Base-by-base conservation (phyloP, 2,329 filamentous ascomycete genomes). In the Aspergillus pseudoviridinutans region DNA sequence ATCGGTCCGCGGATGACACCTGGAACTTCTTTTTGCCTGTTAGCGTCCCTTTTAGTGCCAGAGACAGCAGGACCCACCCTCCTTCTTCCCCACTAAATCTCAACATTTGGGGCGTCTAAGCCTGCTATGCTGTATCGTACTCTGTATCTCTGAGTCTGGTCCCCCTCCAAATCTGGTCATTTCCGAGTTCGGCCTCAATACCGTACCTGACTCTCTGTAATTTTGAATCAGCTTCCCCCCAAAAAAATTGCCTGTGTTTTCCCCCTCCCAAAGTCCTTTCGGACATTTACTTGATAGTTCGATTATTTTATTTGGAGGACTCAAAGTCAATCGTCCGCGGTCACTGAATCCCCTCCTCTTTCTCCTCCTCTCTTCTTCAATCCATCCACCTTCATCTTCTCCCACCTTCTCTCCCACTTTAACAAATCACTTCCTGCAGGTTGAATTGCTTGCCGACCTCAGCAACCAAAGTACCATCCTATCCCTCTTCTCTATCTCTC, bases 51-150 rank as follows among this genome's bases (percentile, higher is more conserved):
- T 29, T 29, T 29, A 29, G 28, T 29, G 28, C 28, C 1, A 29
- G 28, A 29, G 28, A 29, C 51, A 49, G 54, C 38, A 24, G 14
- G 51, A 49, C 53, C 55, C 58, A 42, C 54, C n/a, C 4, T 28
- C 38, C 35, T 38, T 46, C 46, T 51, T 55, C 60, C 56, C 58
- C 58, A 58, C 56, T 51, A 51, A 38, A 61, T 59, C 62, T 63
- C 62, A 64, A 64, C 58, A 55, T 50, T 50, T 54, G 14, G 22
- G 12, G 22, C 10, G 7, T 25, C 7, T 22, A 9, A 14, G 24
- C 25, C 12, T 25, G 22, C 41, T 44, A 44, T 44, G n/a, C 44
- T 14, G 20, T 47, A 47, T 24, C 44, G 22, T 47, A 47, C 44
- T 44, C 22, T 24, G 41, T 38, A 38, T 38, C 32, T 38, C 32